Base-by-base conservation (phyloP, 2,329 filamentous ascomycete species). In the Myotisia sp. region DNA sequence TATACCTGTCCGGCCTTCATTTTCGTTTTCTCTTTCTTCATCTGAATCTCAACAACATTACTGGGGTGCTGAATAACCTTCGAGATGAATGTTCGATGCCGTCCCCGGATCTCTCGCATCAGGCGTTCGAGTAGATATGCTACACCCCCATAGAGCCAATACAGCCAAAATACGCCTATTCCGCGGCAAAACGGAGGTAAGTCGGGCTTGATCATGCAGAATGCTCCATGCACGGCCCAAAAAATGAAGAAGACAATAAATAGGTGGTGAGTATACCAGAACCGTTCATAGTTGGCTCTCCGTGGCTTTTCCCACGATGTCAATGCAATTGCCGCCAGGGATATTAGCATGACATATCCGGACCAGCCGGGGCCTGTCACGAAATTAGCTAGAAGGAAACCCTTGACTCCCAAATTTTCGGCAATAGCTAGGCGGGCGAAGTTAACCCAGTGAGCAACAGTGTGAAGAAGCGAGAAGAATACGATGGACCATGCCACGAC, bases 201-300 rank as follows among this genome's bases (percentile, higher is more conserved):
- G 53, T 90, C 82, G 34, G 81, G 76, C 57, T 83, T 81, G 50
- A 87, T 87, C 82, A 90, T 87, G 59, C 83, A 87, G 63, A 85
- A 90, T 17, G 79, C 79, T 38, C 82, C 83, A 58, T 92, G 83
- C 48, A 87, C 71, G n/a, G 81, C 76, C 81, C 82, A 90, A 67
- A 90, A 86, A 46, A 87, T 66, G 64, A 90, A 90, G 68, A 90
- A 90, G 43, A 87, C 51, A 57, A 87, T 73, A 55, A 90, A 90
- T 54, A 90, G 71, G 62, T 90, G 83, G 59, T 92, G 82, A 2
- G 79, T 83, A 56, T 85, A 86, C 82, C 83, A 92, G 66, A 90
- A 92, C 17, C 81, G 78, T 56, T 87, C 82, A 54, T 83, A 87
- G 62, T 90, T 86, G 41, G 78, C 77, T 35, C 81, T 74, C 33